A percentile compares a stretch with the other conserved stretches of the same genome.
Conservation (phyloP, 768 basidiomycete species). For the Antrodiella citrinella region DNA sequence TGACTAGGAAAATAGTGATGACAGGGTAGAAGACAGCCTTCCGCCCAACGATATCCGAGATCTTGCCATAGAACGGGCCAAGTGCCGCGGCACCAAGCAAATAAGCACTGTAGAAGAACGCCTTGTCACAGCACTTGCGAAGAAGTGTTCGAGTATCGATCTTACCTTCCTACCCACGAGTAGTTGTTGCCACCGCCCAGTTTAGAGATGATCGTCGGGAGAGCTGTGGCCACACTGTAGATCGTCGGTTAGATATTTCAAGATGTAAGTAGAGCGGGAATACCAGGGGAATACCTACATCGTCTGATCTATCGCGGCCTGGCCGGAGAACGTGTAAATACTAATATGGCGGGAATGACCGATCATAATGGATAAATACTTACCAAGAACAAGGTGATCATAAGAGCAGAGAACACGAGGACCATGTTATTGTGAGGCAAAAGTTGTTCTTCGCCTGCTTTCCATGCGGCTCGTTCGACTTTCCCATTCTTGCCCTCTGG, state of each 20-base stretch:
- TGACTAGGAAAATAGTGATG: constrained; percentile 30
- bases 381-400: constrained; percentile 28
- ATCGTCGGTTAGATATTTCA: constrained; percentile 38
- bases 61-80: constrained; percentile 25
- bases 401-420: constrained; percentile 33
- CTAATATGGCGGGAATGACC: not conserved
- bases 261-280: constrained; percentile 1
- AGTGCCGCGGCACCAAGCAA: constrained; percentile 19
- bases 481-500: not conserved
- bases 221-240: constrained; percentile 51
- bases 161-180: constrained; percentile 67
- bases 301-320: constrained; percentile 50
- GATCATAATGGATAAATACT: constrained; percentile 7
- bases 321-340: constrained; percentile 2
- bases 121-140: not conserved
- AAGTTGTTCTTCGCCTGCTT: constrained; percentile 25
- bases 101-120: constrained; percentile 15
- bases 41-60: constrained; percentile 25
- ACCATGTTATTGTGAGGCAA: constrained; percentile 31
- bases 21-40: constrained; percentile 29
- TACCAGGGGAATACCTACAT: constrained; percentile 24
- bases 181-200: constrained; percentile 57
- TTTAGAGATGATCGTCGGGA: constrained; percentile 63
- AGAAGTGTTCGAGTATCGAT: not conserved
- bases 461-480: constrained; percentile 18